Percentiles rank a stretch among this genome's conserved stretches.
Conservation (phyloP, 805 yeast species). For the Lipomyces yamanashiensis region DNA sequence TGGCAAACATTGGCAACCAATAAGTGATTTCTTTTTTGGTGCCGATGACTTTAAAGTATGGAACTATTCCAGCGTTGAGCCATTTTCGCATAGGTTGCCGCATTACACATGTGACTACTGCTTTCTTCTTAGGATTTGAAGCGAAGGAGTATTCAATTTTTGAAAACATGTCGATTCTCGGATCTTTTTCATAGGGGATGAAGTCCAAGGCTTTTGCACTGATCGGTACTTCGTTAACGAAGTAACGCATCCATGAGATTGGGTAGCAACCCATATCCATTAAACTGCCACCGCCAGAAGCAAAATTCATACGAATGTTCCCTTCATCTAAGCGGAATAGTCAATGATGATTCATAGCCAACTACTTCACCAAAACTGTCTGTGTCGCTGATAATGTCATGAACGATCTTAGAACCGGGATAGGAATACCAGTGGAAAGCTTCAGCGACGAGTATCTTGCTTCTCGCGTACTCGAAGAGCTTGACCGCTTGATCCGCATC, state of each 20-base stretch:
- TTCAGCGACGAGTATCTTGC: slow-evolving; percentile 24
- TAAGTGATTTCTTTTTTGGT: slow-evolving; percentile 21
- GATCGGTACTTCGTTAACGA: slow-evolving; percentile 22
- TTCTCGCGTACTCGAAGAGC: slow-evolving; percentile 24
- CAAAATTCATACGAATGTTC: slow-evolving; percentile 20
- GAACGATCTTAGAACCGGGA: slow-evolving; percentile 24
- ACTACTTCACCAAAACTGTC: slow-evolving; percentile 29
- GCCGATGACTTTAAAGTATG: slow-evolving; percentile 24
- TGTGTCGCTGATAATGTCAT: slow-evolving; percentile 19
- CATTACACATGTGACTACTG: slow-evolving; percentile 16
- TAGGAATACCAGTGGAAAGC: slow-evolving; percentile 35
- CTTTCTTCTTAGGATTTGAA: slow-evolving; percentile 15
- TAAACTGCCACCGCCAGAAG: slow-evolving; percentile 31
- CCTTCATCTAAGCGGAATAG: slow-evolving; percentile 1
- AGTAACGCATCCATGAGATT: slow-evolving; percentile 33
- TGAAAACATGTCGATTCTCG: slow-evolving; percentile 20
- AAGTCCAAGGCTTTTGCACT: slow-evolving; percentile 12
- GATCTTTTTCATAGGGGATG: slow-evolving; percentile 12
- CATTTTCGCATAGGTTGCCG: slow-evolving; percentile 10
- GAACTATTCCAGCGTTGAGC: slow-evolving; percentile 20
- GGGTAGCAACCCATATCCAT: slow-evolving; percentile 37
- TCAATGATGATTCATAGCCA: slow-evolving; percentile 16
- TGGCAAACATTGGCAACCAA: slow-evolving; percentile 21
- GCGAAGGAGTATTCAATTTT: slow-evolving; percentile 20
- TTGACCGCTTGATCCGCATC: slow-evolving; percentile 31